A percentile compares a stretch with the other conserved stretches of the same genome.
Conservation (phyloP, 2,329 filamentous ascomycete genomes). For the Pyrenophora graminea region DNA sequence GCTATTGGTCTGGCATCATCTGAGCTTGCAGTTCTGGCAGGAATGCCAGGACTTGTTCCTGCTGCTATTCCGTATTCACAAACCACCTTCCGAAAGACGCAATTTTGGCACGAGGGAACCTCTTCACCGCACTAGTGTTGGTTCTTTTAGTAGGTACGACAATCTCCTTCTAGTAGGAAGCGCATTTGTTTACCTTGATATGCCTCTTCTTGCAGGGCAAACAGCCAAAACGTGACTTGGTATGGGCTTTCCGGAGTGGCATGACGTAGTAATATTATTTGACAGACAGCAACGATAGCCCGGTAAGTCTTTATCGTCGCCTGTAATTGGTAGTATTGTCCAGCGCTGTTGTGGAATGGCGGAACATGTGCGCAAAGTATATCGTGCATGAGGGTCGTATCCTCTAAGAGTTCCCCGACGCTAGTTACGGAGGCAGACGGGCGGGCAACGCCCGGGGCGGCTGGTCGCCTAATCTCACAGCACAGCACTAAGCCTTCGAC, state of each 20-base stretch:
- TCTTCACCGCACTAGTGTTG: not conserved
- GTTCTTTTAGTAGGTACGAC: not conserved
- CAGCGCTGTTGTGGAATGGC: too few relatives aligned
- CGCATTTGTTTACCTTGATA: not conserved
- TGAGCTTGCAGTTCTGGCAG: not conserved
- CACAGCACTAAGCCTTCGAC: too few relatives aligned
- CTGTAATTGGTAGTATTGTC: too few relatives aligned
- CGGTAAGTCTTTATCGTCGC: too few relatives aligned
- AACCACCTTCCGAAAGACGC: not conserved
- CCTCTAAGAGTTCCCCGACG: too few relatives aligned
- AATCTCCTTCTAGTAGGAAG: not conserved
- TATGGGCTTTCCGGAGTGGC: conserved; percentile 1
- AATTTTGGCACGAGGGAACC: not conserved
- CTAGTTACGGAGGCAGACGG: too few relatives aligned
- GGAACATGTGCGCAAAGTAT: too few relatives aligned
- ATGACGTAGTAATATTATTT: not conserved
- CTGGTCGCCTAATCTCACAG: too few relatives aligned
- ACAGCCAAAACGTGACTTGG: conserved; percentile 5
- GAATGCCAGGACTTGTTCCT: not conserved
- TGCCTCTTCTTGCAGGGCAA: conserved; percentile 2
- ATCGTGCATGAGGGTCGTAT: too few relatives aligned
- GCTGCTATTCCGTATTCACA: not conserved
- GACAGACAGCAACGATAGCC: too few relatives aligned
- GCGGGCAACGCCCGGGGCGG: too few relatives aligned
- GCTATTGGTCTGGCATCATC: not conserved